Evolutionary conservation across 306 rosid genomes (phyloP).

Genomic region (Vicia sativa): DNA sequence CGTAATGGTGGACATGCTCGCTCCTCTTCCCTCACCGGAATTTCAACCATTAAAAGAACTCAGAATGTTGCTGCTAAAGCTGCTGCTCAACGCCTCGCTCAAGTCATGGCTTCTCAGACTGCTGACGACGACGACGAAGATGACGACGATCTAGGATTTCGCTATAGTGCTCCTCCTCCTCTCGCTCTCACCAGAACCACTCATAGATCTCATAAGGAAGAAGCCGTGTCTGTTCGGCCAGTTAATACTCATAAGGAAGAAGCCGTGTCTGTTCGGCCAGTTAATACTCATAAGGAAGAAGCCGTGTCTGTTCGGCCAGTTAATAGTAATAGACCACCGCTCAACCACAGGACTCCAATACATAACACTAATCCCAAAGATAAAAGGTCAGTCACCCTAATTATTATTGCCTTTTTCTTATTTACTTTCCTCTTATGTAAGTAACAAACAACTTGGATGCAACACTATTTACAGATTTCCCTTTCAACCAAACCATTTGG

Average conservation of each 20-base stretch:
- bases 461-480: constrained; percentile 65
- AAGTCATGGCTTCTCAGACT: constrained; percentile 96
- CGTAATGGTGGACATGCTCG: constrained; percentile 72
- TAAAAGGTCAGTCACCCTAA: constrained; percentile 59
- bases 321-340: constrained; percentile 37
- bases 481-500: constrained; percentile 63
- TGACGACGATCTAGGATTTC: constrained; percentile 78
- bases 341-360: constrained; percentile 50
- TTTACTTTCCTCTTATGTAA: too few species aligned
- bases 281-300: constrained; percentile 38
- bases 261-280: constrained; percentile 28
- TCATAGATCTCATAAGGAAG: constrained; percentile 52
- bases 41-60: constrained; percentile 81
- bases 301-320: constrained; percentile 33
- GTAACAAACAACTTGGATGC: neutral
- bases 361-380: constrained; percentile 54
- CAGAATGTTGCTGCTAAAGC: constrained; percentile 97
- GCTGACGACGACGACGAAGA: constrained; percentile 71
- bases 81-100: constrained; percentile 97
- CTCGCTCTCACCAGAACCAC: constrained; percentile 61
- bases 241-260: constrained; percentile 22
- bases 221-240: constrained; percentile 22
- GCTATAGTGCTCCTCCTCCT: constrained; percentile 94
- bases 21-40: constrained; percentile 74
- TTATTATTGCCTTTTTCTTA: constrained; percentile 1